Conservation (phyloP, 1,284 basidiomycete species). For the Cerrena zonata region DNA sequence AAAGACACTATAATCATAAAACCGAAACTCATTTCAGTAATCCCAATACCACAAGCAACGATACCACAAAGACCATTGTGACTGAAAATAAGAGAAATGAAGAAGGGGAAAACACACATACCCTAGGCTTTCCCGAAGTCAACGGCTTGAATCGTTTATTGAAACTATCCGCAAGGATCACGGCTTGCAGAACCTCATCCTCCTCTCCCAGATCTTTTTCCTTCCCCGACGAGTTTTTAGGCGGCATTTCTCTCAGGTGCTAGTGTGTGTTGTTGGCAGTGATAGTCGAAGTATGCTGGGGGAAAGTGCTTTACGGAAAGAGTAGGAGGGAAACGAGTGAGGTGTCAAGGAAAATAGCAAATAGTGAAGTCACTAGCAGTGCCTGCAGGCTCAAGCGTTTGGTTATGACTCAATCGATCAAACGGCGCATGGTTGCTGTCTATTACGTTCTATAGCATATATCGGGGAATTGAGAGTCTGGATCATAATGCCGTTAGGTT, state of each 20-base stretch:
- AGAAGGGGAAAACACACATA: conserved; percentile 30
- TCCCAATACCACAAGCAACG: background rate
- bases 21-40: conserved; percentile 14
- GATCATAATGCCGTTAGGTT: too few relatives aligned
- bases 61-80: background rate
- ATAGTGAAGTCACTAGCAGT: conserved; percentile 1
- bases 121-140: conserved; percentile 76
- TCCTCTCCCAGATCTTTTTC: conserved; percentile 58
- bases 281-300: too few relatives aligned
- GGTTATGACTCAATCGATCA: conserved; percentile 8
- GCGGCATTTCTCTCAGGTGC: too few relatives aligned
- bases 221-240: conserved; percentile 54
- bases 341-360: background rate
- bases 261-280: too few relatives aligned
- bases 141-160: conserved; percentile 88
- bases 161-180: conserved; percentile 92
- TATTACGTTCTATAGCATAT: too few relatives aligned
- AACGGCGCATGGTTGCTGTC: conserved; percentile 13
- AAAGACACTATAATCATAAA: conserved; percentile 61
- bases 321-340: background rate
- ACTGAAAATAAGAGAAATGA: background rate
- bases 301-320: too few relatives aligned
- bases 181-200: conserved; percentile 82
- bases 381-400: conserved; percentile 1
- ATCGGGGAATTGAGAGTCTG: too few relatives aligned